Evolutionary conservation across 2,329 filamentous ascomycete species (phyloP), one percentile per base, ranked within the genome.

Genomic region (Hypoxylon sp.): DNA sequence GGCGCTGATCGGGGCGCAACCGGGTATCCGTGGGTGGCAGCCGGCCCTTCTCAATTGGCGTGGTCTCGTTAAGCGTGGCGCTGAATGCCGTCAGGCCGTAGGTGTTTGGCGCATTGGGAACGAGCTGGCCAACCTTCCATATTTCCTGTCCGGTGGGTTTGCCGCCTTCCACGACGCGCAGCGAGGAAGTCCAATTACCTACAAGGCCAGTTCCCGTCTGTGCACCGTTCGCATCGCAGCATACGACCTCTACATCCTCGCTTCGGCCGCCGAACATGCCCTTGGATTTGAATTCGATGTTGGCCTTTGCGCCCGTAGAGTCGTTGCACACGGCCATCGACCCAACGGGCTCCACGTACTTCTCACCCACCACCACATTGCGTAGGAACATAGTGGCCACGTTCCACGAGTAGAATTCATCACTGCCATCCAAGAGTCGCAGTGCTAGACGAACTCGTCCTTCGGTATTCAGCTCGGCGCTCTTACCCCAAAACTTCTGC

Each of bases 401-500:
- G 46, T 87, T 91, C 93, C 93, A 99, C 71, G 90, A 94, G 80
- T 95, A 99, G 65, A 89, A 85, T 76, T 98, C 95, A 57, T 93
- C 91, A 1, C 83, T 86, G 1, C 86, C 85, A 75, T 96, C 86
- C 0, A 83, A 71, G 51, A 89, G 76, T 24, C 85, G 89, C 26
- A 99, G 81, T 38, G 89, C 88, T 38, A 97, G 84, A 50, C 94
- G 88, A 2, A 93, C 89, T 24, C 93, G 91, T 2, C 96, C 96
- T 57, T 97, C 95, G 0, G 93, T 98, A 65, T 92, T 96, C 67
- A 99, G 88, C 78, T 99, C 96, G 2, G 93, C 93, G 57, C 91
- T 95, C 82, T 98, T 98, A 59, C 96, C 96, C 96, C 96, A 98
- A 81, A 99, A 99, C 76, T 98, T 98, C 76, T 99, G 95, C 20